Base-by-base conservation (phyloP, 106 monocot species). In the Allium sativum region DNA sequence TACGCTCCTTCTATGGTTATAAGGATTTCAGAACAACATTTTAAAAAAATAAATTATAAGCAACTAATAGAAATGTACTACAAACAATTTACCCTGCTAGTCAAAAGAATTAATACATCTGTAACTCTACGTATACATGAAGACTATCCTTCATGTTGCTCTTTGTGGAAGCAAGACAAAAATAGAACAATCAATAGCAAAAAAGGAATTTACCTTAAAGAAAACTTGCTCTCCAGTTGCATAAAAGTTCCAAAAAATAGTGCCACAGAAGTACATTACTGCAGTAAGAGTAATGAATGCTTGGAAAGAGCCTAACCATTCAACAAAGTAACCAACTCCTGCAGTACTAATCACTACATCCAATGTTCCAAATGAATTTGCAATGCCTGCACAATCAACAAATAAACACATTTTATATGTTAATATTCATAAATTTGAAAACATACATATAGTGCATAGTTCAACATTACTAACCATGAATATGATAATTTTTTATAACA, bases 251-350 rank as follows among this genome's bases (percentile, higher is more conserved):
- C 80, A 94, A 64, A 90, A 94, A 42, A 94, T 40, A 46, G 86
- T 68, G 53, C 72, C 71, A 18, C 72, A 44, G 76, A 90, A 84
- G 70, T 86, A 90, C 56, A 94, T 74, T 12, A 60, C 63, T 54
- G 94, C 75, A 18, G 94, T 94, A 52, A 94, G 77, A 42, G 83
- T 81, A 9, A 94, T 76, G 62, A 90, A 94, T 41, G 94, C 94
- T 44, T 86, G 94, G 68, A 94, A 89, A 8, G 94, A 94, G 55
- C 94, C 94, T 67, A 90, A 41, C 89, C 89, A 86, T 66, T 93
- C 77, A 15, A 89, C 93, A 18, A 89, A 93, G 44, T 89, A 94
- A 6, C 89, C 94, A 7, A 86, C 68, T 10, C 89, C 94, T 40
- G 90, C 81, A 7, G 94, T 94, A 76, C 94, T 90, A 55, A 90